Percentiles rank a stretch among this genome's conserved stretches.
Conservation (phyloP, 768 basidiomycete species). For the Tephrocybe sp. region DNA sequence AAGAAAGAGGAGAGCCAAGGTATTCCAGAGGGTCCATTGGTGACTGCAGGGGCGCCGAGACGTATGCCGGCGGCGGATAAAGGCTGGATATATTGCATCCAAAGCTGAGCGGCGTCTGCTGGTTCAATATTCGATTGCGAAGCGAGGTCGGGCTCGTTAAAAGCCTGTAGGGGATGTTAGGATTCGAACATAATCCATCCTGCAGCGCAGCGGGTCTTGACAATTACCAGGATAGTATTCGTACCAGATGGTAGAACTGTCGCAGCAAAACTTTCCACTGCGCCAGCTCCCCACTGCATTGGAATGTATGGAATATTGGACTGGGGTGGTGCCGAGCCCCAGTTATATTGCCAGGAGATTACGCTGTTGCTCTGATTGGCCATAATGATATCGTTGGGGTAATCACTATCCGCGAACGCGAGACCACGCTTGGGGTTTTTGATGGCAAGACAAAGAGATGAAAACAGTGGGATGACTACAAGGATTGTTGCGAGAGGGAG, state of each 20-base stretch:
- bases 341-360: conserved; percentile 41
- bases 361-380: conserved; percentile 28
- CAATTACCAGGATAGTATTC: conserved; percentile 34
- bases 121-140: conserved; percentile 34
- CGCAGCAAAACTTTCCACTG: conserved; percentile 27
- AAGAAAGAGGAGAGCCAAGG: conserved; percentile 35
- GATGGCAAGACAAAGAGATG: conserved; percentile 10
- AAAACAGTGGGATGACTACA: background rate
- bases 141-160: conserved; percentile 36
- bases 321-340: conserved; percentile 36
- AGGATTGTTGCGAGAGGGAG: background rate
- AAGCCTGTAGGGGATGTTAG: conserved; percentile 21
- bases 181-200: conserved; percentile 23
- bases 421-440: conserved; percentile 40
- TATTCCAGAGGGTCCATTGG: conserved; percentile 28
- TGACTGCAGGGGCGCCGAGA: conserved; percentile 36
- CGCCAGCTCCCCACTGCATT: conserved; percentile 37
- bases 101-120: conserved; percentile 29
- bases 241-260: conserved; percentile 35
- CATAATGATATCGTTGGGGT: conserved; percentile 25
- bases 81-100: conserved; percentile 37
- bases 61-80: conserved; percentile 27
- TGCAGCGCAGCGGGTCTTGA: background rate
- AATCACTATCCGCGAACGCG: conserved; percentile 27
- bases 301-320: conserved; percentile 34